Conservation (phyloP, 108 stramenopile species). For the Asterionellopsis glacialis region DNA sequence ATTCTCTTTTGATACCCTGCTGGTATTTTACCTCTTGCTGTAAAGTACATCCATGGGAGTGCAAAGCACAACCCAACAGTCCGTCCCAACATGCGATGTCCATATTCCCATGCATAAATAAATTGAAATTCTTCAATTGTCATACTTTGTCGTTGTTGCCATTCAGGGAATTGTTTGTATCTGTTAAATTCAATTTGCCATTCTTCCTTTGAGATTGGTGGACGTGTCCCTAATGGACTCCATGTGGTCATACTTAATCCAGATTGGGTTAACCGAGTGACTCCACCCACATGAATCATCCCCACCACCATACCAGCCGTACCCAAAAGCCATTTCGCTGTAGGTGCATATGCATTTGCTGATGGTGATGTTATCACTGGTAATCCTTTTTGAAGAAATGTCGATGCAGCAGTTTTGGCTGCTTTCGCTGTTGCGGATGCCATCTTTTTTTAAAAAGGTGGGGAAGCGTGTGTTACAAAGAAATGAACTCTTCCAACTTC, state of each 20-base stretch:
- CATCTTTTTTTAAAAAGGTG: no score
- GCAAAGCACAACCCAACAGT: slow-evolving; percentile 87
- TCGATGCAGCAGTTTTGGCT: neutral
- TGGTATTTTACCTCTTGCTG: slow-evolving; percentile 66
- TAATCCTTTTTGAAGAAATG: slow-evolving; percentile 46
- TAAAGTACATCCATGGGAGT: slow-evolving; percentile 87
- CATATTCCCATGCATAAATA: slow-evolving; percentile 98
- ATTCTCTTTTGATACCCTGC: slow-evolving; percentile 77
- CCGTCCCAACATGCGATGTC: slow-evolving; percentile 97
- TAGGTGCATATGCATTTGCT: slow-evolving; percentile 68
- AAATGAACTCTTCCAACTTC: no score
- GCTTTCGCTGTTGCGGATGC: no score
- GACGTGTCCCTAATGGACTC: slow-evolving; percentile 84
- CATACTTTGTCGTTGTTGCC: slow-evolving; percentile 90
- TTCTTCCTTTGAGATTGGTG: slow-evolving; percentile 78
- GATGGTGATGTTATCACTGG: slow-evolving; percentile 45
- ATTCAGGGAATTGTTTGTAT: slow-evolving; percentile 98
- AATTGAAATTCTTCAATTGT: slow-evolving; percentile 97
- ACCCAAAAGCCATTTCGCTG: slow-evolving; percentile 90
- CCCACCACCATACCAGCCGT: slow-evolving; percentile 87
- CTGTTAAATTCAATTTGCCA: slow-evolving; percentile 94
- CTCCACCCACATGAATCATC: slow-evolving; percentile 97
- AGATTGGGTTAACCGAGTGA: slow-evolving; percentile 94
- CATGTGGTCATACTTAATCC: slow-evolving; percentile 98
- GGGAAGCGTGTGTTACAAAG: no score